Base-by-base conservation (phyloP, 1,284 basidiomycete genomes). In the Papiliotrema fonsecae region DNA sequence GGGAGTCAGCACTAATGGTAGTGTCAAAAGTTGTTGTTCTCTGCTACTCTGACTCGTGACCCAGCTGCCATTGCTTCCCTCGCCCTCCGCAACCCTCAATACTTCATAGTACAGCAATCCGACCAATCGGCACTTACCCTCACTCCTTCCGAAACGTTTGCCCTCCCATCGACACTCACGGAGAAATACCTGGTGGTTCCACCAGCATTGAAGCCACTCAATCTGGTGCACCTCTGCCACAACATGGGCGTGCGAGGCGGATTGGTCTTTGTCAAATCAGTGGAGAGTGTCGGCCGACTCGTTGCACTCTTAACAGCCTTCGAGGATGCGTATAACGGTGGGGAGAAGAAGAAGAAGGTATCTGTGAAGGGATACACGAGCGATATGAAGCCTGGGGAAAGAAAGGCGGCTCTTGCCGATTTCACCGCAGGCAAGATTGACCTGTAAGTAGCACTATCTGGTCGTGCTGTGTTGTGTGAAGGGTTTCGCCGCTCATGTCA, bases 11-110 rank as follows among this genome's bases (percentile, higher is more conserved):
- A 43, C 45, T 46, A 35, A 35, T 35, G 34, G 16, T 21, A 89
- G 45, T 94, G 93, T 57, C 94, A 97, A 69, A 98, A 97, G 66
- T 78, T 99, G 6, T 78, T 99, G 3, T 97, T 98, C 75, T 97
- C 93, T 1, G 96, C 96, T 0, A 99, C 96, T 0, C 79, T 98
- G 21, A 97, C 92, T 1, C 82, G 87, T 6, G 93, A 98, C 73
- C 94, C 96, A 0, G 84, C 87, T 22, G 94, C 92, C 67, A 86
- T 98, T 40, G 83, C 86, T 1, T 83, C 88, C 0, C 78, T 98
- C 25, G 81, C 85, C 27, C 76, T 99, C 21, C 76, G 82, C 44
- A 75, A 87, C 49, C 88, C 94, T 1, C 85, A 87, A 62, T 98
- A 96, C 73, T 87, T 94, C 57, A 81, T 94, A 37, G 85, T 98